Evolutionary conservation across 495 filamentous ascomycete species (phyloP).

Genomic region (Aspergillus ellipticus): DNA sequence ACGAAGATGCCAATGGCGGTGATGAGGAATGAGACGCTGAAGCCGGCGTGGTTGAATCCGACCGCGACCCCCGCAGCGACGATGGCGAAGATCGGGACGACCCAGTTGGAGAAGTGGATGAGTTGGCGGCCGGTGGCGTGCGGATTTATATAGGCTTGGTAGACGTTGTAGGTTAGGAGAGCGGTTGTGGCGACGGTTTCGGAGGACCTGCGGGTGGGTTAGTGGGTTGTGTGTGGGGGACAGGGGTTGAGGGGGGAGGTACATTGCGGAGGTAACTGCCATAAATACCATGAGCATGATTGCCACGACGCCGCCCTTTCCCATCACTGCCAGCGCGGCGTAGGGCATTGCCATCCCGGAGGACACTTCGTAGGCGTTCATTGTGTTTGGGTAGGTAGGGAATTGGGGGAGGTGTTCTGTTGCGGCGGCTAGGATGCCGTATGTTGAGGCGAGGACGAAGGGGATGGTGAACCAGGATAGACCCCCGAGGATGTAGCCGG

Average conservation of each 20-base stretch:
- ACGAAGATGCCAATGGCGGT: constrained; percentile 30
- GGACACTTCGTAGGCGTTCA: constrained; percentile 36
- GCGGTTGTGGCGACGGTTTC: neutral
- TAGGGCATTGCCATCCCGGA: constrained; percentile 41
- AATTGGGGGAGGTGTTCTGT: neutral
- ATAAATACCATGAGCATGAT: constrained; percentile 44
- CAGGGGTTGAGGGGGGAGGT: constrained; percentile 42
- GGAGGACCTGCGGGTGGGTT: neutral
- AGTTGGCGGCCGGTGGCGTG: neutral
- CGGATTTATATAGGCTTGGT: neutral
- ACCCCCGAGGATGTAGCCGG: neutral
- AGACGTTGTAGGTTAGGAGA: constrained; percentile 1
- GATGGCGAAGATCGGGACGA: neutral
- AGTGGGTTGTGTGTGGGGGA: constrained; percentile 41
- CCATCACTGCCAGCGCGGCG: constrained; percentile 38
- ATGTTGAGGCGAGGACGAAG: constrained; percentile 1
- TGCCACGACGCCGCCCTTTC: constrained; percentile 39
- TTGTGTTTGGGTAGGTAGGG: constrained; percentile 20
- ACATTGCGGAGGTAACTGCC: constrained; percentile 44
- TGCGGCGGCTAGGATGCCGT: neutral
- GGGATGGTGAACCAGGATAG: constrained; percentile 3
- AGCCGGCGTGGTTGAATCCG: constrained; percentile 6
- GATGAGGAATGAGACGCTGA: neutral
- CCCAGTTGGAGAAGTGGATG: neutral
- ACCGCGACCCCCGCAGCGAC: constrained; percentile 28